phyloP scores from a whole-genome alignment of 352 stramenopile species.

The Achlya hypogyna region DNA sequence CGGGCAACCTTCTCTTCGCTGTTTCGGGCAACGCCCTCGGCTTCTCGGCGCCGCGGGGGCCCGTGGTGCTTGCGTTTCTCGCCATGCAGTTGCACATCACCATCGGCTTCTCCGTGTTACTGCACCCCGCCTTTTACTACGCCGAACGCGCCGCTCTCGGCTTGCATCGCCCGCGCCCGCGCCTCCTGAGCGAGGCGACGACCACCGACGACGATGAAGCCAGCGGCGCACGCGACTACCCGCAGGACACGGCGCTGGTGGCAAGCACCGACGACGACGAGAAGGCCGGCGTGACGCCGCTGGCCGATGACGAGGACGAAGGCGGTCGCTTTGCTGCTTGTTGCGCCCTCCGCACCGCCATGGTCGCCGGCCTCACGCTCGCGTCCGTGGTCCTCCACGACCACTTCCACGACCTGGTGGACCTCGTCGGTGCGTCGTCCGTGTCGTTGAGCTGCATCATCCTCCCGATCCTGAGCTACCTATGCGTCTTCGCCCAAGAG shows the following conservation, averaged over 20 bases:
- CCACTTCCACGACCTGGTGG: slow-evolving; percentile 42
- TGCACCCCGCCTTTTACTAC: slow-evolving; percentile 24
- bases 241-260: neutral
- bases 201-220: neutral
- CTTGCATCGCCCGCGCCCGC: neutral
- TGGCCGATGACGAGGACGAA: neutral
- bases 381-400: slow-evolving; percentile 33
- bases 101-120: slow-evolving; percentile 23
- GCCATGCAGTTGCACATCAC: slow-evolving; percentile 26
- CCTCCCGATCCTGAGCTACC: slow-evolving; percentile 24
- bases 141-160: slow-evolving; percentile 18
- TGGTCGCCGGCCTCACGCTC: slow-evolving; percentile 35
- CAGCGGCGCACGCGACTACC: neutral
- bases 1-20: slow-evolving; percentile 25
- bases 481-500: neutral
- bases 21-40: slow-evolving; percentile 17
- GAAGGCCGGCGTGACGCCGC: neutral
- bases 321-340: neutral
- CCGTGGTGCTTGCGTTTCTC: slow-evolving; percentile 21
- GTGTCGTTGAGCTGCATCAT: slow-evolving; percentile 47
- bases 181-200: neutral
- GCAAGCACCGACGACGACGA: neutral
- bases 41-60: slow-evolving; percentile 10
- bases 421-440: slow-evolving; percentile 43
- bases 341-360: slow-evolving; percentile 28